phyloP scores from a whole-genome alignment of 345 rosid species.

The Lepidium aucheri region DNA sequence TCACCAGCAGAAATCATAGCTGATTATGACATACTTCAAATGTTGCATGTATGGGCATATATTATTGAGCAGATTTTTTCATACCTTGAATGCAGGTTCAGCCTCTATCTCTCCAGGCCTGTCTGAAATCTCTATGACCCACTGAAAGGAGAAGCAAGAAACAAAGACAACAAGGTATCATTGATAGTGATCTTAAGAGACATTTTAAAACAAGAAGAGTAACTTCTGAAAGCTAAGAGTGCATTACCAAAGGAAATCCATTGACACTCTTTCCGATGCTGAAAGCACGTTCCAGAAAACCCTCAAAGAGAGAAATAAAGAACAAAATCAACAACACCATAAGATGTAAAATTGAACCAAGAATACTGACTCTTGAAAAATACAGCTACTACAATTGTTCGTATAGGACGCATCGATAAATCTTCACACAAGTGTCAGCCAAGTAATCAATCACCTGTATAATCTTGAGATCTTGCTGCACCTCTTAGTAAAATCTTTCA shows the following conservation, averaged over 20 bases:
- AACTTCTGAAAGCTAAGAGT: neutral
- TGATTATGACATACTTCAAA: neutral
- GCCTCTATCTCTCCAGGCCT: conserved; percentile 76
- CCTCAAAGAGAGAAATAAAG: conserved; percentile 78
- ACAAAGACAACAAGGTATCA: neutral
- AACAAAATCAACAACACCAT: conserved; percentile 48
- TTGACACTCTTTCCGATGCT: conserved; percentile 89
- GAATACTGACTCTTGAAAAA: neutral
- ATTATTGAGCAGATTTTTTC: neutral
- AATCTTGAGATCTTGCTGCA: conserved; percentile 75
- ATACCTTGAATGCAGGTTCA: conserved; percentile 95
- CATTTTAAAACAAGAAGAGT: neutral
- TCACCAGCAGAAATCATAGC: neutral
- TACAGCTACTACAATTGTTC: neutral
- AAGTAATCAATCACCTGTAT: conserved; percentile 60
- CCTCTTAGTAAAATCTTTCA: conserved; percentile 59
- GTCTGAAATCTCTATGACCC: conserved; percentile 97
- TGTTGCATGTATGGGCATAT: neutral
- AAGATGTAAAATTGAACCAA: neutral
- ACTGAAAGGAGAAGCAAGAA: conserved; percentile 32
- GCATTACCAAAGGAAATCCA: conserved; percentile 86
- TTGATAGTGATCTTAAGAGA: neutral
- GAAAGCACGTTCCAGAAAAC: conserved; percentile 46
- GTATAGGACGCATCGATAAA: neutral
- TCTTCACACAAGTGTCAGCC: neutral